These are phyloP conservation scores for Gloeopeniophorella convolvens DNA, from an alignment of 768 basidiomycete genomes.

Conservation along the genomic window DNA sequence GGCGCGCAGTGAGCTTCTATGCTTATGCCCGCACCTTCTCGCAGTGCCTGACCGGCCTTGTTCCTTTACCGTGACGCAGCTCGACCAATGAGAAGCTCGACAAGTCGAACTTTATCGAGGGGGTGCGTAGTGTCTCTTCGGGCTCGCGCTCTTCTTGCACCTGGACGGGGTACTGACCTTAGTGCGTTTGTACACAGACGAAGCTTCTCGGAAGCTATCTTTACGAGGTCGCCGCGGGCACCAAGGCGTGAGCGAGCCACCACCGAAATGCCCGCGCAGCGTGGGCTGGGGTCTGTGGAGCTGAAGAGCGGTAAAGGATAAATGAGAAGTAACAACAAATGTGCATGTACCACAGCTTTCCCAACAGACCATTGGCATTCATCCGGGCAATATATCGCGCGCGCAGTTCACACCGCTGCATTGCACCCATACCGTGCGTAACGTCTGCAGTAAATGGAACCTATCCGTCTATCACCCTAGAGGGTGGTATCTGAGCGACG, in stretches of 20 bases:
- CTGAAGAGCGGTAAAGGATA: background rate
- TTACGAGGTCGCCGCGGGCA: slow-evolving; percentile 2
- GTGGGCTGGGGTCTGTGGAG: background rate
- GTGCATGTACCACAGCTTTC: too few relatives aligned
- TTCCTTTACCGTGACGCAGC: slow-evolving; percentile 31
- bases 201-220: slow-evolving; percentile 16
- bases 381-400: too few relatives aligned
- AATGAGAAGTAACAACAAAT: background rate
- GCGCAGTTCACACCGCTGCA: too few relatives aligned
- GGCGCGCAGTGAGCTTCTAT: slow-evolving; percentile 71
- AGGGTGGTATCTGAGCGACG: too few relatives aligned
- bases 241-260: background rate
- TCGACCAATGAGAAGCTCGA: slow-evolving; percentile 96
- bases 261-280: background rate
- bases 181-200: background rate
- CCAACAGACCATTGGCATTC: too few relatives aligned
- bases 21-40: background rate
- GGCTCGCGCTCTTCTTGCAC: background rate
- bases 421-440: too few relatives aligned
- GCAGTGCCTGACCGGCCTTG: background rate
- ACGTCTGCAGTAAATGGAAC: too few relatives aligned
- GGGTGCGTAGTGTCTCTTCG: slow-evolving; percentile 39
- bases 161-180: background rate
- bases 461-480: too few relatives aligned
- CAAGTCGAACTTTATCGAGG: slow-evolving; percentile 79